Base-by-base conservation (phyloP, 495 filamentous ascomycete genomes). In the Diplogelasinospora grovesii region DNA sequence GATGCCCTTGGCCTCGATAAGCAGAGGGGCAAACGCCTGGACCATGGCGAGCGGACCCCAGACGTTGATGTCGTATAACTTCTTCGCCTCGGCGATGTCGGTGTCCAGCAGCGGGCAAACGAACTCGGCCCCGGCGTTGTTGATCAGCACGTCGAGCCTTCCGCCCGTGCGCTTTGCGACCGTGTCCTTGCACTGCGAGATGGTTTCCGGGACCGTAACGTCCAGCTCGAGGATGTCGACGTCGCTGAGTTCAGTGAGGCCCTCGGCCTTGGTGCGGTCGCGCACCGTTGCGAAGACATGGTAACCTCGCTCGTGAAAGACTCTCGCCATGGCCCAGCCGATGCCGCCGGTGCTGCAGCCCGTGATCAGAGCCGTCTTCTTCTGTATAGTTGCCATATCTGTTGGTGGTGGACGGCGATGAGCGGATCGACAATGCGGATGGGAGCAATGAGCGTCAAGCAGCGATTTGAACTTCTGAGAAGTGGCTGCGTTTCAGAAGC, bases 281-380 rank as follows among this genome's bases (percentile, higher is more conserved):
- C 77, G 73, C 4, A 69, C 66, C 15, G 77, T 75, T 11, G 79
- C 78, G 46, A 77, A 77, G 30, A 82, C 77, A 10, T 64, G 67
- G 41, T 60, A 67, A 11, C 73, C 75, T 15, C 50, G 54, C 2
- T 42, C 39, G 16, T 69, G 64, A 53, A 79, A 79, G 21, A 61
- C 63, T 3, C 50, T 49, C 4, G 77, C 78, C 8, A 81, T 60
- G n/a, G 66, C 71, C 29, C 63, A 59, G 10, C 78, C 78, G 41
- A 80, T 71, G 31, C 75, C 69, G 13, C 71, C 74, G 27, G 63
- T 56, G 41, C 61, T 68, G 39, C 71, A 74, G 43, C 70, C 68
- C 6, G 68, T 72, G 38, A 72, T 69, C 20, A 72, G 63, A 22
- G 49, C 37, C 11, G 27, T 37, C 19, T 45, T 50, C 11, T 25